Conservation (phyloP, 495 filamentous ascomycete species). For the Neurospora sublineolata region DNA sequence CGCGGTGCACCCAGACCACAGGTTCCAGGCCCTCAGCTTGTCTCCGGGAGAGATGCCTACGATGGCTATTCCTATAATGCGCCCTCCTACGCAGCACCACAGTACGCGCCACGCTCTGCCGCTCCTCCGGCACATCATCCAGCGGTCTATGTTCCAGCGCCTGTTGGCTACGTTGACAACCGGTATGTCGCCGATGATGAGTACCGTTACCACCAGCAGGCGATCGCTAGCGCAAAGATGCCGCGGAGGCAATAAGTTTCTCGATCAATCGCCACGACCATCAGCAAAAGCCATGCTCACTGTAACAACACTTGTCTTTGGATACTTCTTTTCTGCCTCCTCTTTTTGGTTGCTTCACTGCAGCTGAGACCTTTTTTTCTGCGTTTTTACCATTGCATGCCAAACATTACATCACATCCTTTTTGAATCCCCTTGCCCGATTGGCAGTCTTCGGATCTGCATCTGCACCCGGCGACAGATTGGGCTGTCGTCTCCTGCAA, state of each 20-base stretch:
- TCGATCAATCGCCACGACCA: background rate
- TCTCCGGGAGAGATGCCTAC: constrained; percentile 7
- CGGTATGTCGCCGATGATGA: constrained; percentile 9
- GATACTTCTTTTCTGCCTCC: background rate
- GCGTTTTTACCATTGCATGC: background rate
- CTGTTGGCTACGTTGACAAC: constrained; percentile 3
- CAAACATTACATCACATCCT: background rate
- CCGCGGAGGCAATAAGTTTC: background rate
- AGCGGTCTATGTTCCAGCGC: constrained; percentile 11
- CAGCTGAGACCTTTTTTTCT: constrained; percentile 3
- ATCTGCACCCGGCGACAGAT: background rate
- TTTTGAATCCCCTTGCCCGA: background rate
- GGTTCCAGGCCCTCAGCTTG: constrained; percentile 1
- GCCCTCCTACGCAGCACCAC: constrained; percentile 5
- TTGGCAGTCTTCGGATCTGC: background rate
- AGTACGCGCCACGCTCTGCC: constrained; percentile 7
- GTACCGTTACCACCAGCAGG: constrained; percentile 11
- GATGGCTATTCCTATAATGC: constrained; percentile 6
- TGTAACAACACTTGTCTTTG: background rate
- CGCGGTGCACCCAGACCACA: constrained; percentile 17
- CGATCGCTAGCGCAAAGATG: background rate
- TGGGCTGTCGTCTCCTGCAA: background rate
- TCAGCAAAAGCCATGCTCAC: background rate
- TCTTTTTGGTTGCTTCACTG: background rate
- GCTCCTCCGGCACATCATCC: constrained; percentile 15